Percentiles rank a stretch among this genome's conserved stretches.
phyloP scores from a whole-genome alignment of 768 basidiomycete species.

The Auricularia sp. region DNA sequence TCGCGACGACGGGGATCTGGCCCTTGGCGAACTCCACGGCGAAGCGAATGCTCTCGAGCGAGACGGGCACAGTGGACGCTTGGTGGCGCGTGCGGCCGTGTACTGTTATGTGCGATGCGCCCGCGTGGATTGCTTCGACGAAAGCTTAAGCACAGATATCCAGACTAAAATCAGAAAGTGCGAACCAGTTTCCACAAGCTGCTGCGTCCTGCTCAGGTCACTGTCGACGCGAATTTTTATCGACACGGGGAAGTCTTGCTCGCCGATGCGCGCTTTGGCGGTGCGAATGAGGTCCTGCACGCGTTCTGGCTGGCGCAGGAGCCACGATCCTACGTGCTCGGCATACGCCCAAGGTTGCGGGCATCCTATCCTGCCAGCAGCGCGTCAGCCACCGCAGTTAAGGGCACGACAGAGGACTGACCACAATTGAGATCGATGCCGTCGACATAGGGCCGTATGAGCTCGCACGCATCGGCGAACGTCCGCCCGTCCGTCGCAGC shows the following conservation, averaged over 20 bases:
- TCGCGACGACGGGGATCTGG: slow-evolving; percentile 32
- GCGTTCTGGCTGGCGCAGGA: slow-evolving; percentile 29
- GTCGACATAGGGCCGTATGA: slow-evolving; percentile 33
- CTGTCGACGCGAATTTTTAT: slow-evolving; percentile 38
- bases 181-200: slow-evolving; percentile 26
- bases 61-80: slow-evolving; percentile 31
- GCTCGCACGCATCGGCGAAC: slow-evolving; percentile 34
- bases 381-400: not conserved
- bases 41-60: slow-evolving; percentile 28
- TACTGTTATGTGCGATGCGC: slow-evolving; percentile 31
- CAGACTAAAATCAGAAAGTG: not conserved
- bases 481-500: slow-evolving; percentile 30
- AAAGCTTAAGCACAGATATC: not conserved
- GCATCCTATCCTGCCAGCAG: slow-evolving; percentile 21
- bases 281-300: slow-evolving; percentile 30
- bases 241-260: slow-evolving; percentile 28
- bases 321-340: slow-evolving; percentile 34
- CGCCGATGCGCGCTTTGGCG: slow-evolving; percentile 30
- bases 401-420: slow-evolving; percentile 1
- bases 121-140: slow-evolving; percentile 23
- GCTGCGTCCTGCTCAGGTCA: slow-evolving; percentile 30
- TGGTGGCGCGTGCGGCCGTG: slow-evolving; percentile 38
- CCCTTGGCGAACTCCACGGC: slow-evolving; percentile 31
- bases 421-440: slow-evolving; percentile 39
- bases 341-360: slow-evolving; percentile 35